Percentiles rank a stretch among this genome's conserved stretches.
Conservation (phyloP, 805 yeast species). For the Starmerella etchellsii region DNA sequence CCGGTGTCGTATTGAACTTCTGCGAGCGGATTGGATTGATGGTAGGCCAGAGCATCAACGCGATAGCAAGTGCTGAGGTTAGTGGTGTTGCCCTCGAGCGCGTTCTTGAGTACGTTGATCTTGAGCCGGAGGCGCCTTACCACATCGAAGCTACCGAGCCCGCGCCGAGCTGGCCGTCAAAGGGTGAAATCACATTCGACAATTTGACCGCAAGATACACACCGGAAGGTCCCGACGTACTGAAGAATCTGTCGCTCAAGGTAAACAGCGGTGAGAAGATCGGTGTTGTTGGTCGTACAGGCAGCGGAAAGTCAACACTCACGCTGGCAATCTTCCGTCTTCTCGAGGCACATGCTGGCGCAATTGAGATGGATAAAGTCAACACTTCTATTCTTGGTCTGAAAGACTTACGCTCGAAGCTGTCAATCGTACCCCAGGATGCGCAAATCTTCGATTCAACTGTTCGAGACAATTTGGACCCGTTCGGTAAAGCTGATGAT, state of each 20-base stretch:
- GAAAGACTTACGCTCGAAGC: conserved; percentile 41
- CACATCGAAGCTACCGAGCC: conserved; percentile 42
- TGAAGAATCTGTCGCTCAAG: conserved; percentile 61
- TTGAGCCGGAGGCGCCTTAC: conserved; percentile 71
- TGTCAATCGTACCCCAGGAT: conserved; percentile 65
- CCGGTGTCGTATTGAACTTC: conserved; percentile 74
- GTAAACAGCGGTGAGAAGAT: conserved; percentile 64
- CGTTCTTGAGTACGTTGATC: conserved; percentile 40
- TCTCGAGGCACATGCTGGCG: conserved; percentile 42
- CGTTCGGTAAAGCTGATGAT: conserved; percentile 42
- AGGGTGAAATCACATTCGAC: conserved; percentile 54
- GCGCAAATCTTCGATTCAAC: conserved; percentile 61
- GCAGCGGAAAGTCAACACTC: conserved; percentile 92
- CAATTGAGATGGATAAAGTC: conserved; percentile 44
- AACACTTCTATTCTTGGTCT: conserved; percentile 45
- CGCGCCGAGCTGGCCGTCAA: conserved; percentile 50
- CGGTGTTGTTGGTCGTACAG: conserved; percentile 93
- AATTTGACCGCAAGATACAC: conserved; percentile 73
- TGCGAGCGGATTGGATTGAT: conserved; percentile 77
- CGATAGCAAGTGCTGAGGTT: conserved; percentile 65
- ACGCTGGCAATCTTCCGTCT: conserved; percentile 68
- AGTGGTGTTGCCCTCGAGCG: conserved; percentile 46
- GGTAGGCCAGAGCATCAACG: conserved; percentile 67
- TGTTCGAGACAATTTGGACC: conserved; percentile 54
- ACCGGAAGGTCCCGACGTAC: conserved; percentile 68